These are phyloP conservation scores for Hymenoscyphus albidus DNA, from an alignment of 2,329 filamentous ascomycete species.

Conservation along the genomic window DNA sequence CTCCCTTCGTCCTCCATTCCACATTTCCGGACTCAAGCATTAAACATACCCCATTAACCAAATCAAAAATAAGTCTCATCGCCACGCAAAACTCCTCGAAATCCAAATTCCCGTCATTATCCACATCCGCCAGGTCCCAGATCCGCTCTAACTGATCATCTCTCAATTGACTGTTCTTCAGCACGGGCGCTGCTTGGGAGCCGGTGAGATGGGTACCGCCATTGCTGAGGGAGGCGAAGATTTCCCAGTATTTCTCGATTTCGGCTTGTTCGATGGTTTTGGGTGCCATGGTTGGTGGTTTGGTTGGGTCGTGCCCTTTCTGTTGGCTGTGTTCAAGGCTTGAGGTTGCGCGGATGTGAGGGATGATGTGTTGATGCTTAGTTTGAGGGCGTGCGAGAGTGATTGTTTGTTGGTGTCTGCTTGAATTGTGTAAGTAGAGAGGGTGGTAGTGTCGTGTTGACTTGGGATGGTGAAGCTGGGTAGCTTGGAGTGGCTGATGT, in stretches of 20 bases:
- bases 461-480: neutral
- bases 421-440: neutral
- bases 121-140: slow-evolving; percentile 96
- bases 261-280: slow-evolving; percentile 68
- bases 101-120: slow-evolving; percentile 94
- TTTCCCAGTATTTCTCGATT: slow-evolving; percentile 76
- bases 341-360: neutral
- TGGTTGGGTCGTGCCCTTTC: neutral
- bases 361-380: neutral
- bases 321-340: neutral
- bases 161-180: slow-evolving; percentile 68
- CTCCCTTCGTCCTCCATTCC: neutral
- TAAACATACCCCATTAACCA: slow-evolving; percentile 80
- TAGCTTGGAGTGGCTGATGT: slow-evolving; percentile 3
- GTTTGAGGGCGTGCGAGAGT: neutral
- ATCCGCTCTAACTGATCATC: slow-evolving; percentile 91
- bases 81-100: slow-evolving; percentile 99
- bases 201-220: slow-evolving; percentile 64
- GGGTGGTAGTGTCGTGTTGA: neutral
- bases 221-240: slow-evolving; percentile 65
- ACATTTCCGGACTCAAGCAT: neutral
- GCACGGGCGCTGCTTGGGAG: slow-evolving; percentile 64
- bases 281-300: slow-evolving; percentile 32
- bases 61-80: slow-evolving; percentile 96
- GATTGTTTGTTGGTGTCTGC: neutral